A percentile compares a stretch with the other conserved stretches of the same genome.
Evolutionary conservation across 2,329 filamentous ascomycete genomes (phyloP).

Genomic region (Aspergillus pseudonomiae): DNA sequence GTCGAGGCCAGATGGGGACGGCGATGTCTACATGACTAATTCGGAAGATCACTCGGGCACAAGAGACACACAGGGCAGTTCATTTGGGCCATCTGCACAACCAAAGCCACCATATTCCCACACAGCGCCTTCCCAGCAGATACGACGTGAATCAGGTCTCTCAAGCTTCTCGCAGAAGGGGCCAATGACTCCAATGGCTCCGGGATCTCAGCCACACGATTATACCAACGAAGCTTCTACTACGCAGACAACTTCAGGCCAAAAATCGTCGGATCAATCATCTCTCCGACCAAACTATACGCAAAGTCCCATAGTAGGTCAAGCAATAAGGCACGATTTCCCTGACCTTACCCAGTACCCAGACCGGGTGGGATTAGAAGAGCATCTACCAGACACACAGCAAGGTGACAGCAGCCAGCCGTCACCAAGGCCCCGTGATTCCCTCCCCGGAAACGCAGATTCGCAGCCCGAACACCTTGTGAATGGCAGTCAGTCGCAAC

Average conservation of each 20-base stretch:
- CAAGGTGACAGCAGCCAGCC: constrained; percentile 46
- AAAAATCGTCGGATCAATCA: constrained; percentile 76
- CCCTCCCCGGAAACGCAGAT: constrained; percentile 30
- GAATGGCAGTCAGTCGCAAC: constrained; percentile 43
- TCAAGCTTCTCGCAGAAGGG: constrained; percentile 53
- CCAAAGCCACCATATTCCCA: constrained; percentile 50
- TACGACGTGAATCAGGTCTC: constrained; percentile 49
- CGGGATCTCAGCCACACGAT: constrained; percentile 61
- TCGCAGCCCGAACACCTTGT: constrained; percentile 34
- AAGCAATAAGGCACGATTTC: constrained; percentile 48
- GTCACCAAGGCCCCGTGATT: constrained; percentile 32
- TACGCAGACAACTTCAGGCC: constrained; percentile 79
- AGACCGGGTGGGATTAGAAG: constrained; percentile 57
- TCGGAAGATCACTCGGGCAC: constrained; percentile 49
- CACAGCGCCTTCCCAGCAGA: constrained; percentile 50
- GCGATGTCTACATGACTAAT: constrained; percentile 65
- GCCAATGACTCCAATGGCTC: constrained; percentile 61
- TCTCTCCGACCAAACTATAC: constrained; percentile 70
- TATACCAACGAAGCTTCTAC: constrained; percentile 87
- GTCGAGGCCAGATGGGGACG: constrained; percentile 48
- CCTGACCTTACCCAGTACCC: constrained; percentile 57
- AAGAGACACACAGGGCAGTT: constrained; percentile 50
- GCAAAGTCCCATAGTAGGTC: constrained; percentile 56
- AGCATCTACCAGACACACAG: constrained; percentile 68
- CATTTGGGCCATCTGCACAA: constrained; percentile 55